phyloP scores from a whole-genome alignment of 441 rosid species.

The Corymbia citriodora region DNA sequence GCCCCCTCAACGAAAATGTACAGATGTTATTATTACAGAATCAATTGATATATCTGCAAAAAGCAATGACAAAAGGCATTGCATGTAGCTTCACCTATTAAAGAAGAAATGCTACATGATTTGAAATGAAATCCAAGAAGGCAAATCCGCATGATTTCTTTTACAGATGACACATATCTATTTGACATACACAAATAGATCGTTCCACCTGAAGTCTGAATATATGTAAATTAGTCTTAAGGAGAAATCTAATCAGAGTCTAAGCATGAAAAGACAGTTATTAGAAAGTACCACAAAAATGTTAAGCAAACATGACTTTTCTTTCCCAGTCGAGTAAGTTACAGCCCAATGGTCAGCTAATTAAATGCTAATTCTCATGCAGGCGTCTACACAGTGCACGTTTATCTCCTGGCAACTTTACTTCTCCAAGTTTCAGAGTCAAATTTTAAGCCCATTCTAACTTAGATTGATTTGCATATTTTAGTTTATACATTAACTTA shows the following conservation, averaged over 20 bases:
- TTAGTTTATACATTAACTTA: background rate
- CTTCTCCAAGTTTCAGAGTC: background rate
- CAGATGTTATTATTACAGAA: background rate
- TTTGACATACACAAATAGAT: background rate
- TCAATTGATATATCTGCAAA: background rate
- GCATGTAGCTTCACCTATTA: background rate
- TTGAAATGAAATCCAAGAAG: background rate
- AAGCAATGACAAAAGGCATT: background rate
- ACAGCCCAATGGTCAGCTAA: background rate
- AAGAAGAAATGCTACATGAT: background rate
- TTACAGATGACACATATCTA: background rate
- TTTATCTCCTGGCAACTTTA: background rate
- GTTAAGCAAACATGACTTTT: background rate
- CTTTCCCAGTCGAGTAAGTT: background rate
- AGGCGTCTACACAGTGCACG: background rate
- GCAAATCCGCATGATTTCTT: background rate
- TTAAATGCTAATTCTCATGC: background rate
- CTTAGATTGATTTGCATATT: background rate
- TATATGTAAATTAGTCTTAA: background rate
- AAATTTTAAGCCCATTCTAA: background rate
- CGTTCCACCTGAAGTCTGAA: background rate
- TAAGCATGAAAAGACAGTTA: background rate
- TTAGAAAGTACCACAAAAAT: background rate
- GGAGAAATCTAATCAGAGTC: background rate
- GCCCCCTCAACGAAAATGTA: background rate